Conservation (phyloP, 192 early-diverging fungal genomes). For the Dissophora globulifera region DNA sequence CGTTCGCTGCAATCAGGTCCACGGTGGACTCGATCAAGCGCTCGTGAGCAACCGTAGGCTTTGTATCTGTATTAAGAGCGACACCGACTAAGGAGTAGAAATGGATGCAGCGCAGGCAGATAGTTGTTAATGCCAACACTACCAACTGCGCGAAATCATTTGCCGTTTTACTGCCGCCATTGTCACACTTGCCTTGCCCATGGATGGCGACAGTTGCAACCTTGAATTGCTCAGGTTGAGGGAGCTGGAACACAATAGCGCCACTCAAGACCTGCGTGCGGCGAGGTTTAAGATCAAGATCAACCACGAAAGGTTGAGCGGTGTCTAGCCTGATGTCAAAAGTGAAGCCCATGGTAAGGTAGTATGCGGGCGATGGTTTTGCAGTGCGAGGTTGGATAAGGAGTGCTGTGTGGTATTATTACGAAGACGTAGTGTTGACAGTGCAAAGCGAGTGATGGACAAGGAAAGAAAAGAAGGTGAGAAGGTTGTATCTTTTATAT, state of each 20-base stretch:
- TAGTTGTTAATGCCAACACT: too few relatives aligned
- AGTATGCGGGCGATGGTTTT: neutral
- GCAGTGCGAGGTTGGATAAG: neutral
- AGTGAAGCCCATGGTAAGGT: constrained; percentile 31
- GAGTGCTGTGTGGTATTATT: too few relatives aligned
- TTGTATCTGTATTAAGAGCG: constrained; percentile 23
- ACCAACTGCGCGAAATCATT: too few relatives aligned
- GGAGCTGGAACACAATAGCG: constrained; percentile 20
- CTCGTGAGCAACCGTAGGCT: constrained; percentile 25
- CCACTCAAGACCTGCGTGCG: constrained; percentile 20
- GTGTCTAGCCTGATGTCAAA: constrained; percentile 40
- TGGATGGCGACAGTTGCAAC: constrained; percentile 19
- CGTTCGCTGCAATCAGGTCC: constrained; percentile 45
- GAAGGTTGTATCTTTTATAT: too few relatives aligned
- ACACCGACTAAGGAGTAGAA: constrained; percentile 45
- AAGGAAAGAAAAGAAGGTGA: too few relatives aligned
- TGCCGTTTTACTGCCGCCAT: neutral
- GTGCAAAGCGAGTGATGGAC: too few relatives aligned
- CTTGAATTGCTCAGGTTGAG: constrained; percentile 30
- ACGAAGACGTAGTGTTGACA: too few relatives aligned
- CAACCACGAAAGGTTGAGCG: constrained; percentile 30
- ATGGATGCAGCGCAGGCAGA: too few relatives aligned
- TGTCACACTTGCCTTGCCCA: constrained; percentile 18
- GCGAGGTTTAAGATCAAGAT: constrained; percentile 4
- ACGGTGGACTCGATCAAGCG: constrained; percentile 6